phyloP scores from a whole-genome alignment of 495 filamentous ascomycete genomes.

The Aspergillus coremiiformis region DNA sequence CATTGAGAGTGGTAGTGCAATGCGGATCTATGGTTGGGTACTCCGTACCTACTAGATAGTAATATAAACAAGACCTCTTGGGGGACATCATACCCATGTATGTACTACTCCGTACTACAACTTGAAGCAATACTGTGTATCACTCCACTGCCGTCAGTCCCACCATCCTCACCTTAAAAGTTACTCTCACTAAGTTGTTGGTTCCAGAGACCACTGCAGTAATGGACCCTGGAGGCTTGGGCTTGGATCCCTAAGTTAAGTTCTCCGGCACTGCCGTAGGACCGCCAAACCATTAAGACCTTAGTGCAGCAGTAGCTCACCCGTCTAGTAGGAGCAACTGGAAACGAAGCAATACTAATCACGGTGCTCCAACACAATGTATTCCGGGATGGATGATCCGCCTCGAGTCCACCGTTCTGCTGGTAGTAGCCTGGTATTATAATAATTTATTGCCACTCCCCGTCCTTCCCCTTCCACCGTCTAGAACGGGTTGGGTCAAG shows the following conservation, averaged over 20 bases:
- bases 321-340: slow-evolving; percentile 2
- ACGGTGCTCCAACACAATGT: slow-evolving; percentile 3
- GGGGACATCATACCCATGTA: too few relatives aligned
- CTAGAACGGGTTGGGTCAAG: background rate
- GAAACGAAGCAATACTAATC: slow-evolving; percentile 9
- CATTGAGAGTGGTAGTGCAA: too few relatives aligned
- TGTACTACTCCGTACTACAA: too few relatives aligned
- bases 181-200: too few relatives aligned
- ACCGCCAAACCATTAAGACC: background rate
- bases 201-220: background rate
- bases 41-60: too few relatives aligned
- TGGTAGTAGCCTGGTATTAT: too few relatives aligned
- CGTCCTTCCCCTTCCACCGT: background rate
- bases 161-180: too few relatives aligned
- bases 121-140: too few relatives aligned
- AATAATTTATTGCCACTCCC: slow-evolving; percentile 12
- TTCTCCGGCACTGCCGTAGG: background rate
- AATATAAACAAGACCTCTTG: too few relatives aligned
- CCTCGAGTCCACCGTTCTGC: background rate
- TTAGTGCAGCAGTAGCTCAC: slow-evolving; percentile 2
- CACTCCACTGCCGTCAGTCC: too few relatives aligned
- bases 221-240: background rate
- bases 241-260: background rate
- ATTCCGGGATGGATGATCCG: background rate
- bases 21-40: too few relatives aligned